These are phyloP conservation scores for Ailanthus altissimus DNA, from an alignment of 345 rosid species.

Conservation along the genomic window DNA sequence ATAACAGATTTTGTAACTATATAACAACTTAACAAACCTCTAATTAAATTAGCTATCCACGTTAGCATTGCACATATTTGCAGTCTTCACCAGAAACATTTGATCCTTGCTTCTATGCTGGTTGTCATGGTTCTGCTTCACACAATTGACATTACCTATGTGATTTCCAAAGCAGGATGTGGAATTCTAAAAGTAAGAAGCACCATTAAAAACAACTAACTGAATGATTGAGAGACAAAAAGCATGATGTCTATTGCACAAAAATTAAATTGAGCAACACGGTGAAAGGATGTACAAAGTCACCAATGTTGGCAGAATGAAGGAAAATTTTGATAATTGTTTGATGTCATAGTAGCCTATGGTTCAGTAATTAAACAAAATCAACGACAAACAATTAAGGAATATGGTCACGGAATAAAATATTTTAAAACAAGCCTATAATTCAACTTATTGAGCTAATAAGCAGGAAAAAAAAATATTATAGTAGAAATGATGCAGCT, in stretches of 20 bases:
- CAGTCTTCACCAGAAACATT: no score
- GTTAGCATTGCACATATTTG: no score
- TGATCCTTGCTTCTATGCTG: no score
- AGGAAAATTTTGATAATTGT: background rate
- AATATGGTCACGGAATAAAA: background rate
- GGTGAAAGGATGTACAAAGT: background rate
- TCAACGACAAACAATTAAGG: background rate
- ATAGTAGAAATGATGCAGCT: background rate
- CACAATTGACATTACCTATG: conserved; percentile 42
- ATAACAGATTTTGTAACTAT: no score
- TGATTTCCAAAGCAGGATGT: conserved; percentile 74
- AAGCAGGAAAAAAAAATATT: background rate
- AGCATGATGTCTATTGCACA: background rate
- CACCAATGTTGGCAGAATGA: background rate
- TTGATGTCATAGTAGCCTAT: background rate
- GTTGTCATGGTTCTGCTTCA: no score
- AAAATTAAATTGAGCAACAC: background rate
- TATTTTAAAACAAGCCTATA: background rate
- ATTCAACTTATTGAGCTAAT: background rate
- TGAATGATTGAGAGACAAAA: background rate
- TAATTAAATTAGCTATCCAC: no score
- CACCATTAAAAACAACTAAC: background rate
- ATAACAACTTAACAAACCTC: no score
- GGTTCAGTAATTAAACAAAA: background rate
- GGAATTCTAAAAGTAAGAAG: conserved; percentile 30